Evolutionary conservation across 306 rosid species (phyloP).

Genomic region (Crotalaria pallida): DNA sequence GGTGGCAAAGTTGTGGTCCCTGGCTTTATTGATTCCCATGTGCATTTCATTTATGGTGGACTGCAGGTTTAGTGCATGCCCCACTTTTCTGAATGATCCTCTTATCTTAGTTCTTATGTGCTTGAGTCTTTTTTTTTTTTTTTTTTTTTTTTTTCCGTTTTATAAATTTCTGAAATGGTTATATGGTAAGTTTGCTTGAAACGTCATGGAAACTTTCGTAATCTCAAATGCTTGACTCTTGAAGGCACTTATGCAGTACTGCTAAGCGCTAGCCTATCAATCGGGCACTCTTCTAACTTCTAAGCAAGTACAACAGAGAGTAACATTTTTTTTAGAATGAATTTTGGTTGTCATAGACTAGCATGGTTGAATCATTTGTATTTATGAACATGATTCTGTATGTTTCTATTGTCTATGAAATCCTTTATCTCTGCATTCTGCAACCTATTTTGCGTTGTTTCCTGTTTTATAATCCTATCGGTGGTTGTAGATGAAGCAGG

Average conservation of each 20-base stretch:
- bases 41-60: slow-evolving; percentile 69
- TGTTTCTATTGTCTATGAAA: background rate
- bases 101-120: background rate
- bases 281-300: too few species aligned
- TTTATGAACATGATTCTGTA: background rate
- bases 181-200: background rate
- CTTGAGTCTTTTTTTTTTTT: background rate
- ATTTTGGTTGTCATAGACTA: background rate
- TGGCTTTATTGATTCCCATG: slow-evolving; percentile 85
- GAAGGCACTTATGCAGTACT: background rate
- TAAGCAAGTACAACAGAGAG: too few species aligned
- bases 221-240: background rate
- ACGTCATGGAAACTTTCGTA: background rate
- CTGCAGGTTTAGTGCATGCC: slow-evolving; percentile 47
- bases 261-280: background rate
- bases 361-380: background rate
- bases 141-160: background rate
- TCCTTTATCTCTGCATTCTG: background rate
- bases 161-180: background rate
- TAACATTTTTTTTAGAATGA: background rate
- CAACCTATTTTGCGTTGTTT: background rate
- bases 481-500: slow-evolving; percentile 56
- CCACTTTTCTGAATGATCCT: background rate
- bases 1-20: slow-evolving; percentile 78
- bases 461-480: slow-evolving; percentile 5